Evolutionary conservation across 768 basidiomycete species (phyloP), one percentile per base, ranked within the genome.

Genomic region (Fistulinella prunicolor): DNA sequence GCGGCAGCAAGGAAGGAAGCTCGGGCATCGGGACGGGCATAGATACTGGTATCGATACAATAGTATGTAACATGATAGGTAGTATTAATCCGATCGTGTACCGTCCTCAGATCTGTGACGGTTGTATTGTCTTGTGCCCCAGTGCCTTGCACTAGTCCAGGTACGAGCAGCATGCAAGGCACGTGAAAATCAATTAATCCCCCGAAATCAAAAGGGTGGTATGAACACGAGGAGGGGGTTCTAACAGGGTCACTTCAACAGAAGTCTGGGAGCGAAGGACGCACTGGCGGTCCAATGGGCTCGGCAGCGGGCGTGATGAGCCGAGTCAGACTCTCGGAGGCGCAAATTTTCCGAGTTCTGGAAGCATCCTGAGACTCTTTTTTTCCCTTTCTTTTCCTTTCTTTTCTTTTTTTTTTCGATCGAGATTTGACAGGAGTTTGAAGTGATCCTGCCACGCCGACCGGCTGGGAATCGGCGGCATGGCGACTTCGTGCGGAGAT

Each of bases 1-100:
- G 82, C 81, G 22, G 54, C 71, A 21, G 76, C 75, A 24, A 70
- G 73, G 49, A 78, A 78, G 58, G 76, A 77, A 49, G 68, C 62
- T 46, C 64, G 72, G 43, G 46, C 46, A 50, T 56, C 65, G 38
- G 66, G 67, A 44, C 59, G 66, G 44, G 38, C 55, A 35, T 66
- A 66, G 54, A 43, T 24, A 29, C 20, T 37, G 36, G 22, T n/a
- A 50, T 45, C 26, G 38, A 37, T 39, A 28, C 20, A 43, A 22
- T 38, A 23, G 23, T 16, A 10, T 6, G 10, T 35, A 29, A 50
- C 46, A 45, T 59, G 51, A 59, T 53, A 46, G 44, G 44, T 58
- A 50, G 23, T 37, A 34, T 45, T 50, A 40, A 47, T 54, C 42
- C 48, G 59, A 60, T 52, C 53, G 37, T 30, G 37, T 46, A 42